Conservation (phyloP, 495 filamentous ascomycete genomes). For the Penicillium roqueforti region DNA sequence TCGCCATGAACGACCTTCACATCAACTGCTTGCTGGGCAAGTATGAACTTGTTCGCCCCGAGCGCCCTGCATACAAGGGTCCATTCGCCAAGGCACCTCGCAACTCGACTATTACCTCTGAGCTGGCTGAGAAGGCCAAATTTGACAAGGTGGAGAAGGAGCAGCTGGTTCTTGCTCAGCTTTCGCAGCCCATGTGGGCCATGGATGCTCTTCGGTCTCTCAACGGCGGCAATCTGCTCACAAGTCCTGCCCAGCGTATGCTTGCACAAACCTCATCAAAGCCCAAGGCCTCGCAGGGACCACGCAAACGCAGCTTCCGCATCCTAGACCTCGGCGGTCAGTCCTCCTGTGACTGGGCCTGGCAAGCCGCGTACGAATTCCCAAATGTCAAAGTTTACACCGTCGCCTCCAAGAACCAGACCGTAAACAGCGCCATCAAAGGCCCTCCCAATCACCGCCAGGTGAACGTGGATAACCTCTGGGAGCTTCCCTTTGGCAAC, state of each 20-base stretch:
- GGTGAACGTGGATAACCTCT: constrained; percentile 67
- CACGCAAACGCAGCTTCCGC: constrained; percentile 35
- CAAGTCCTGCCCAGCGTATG: constrained; percentile 64
- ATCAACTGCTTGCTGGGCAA: constrained; percentile 72
- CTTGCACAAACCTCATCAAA: constrained; percentile 26
- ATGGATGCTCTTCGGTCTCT: constrained; percentile 72
- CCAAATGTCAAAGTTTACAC: constrained; percentile 83
- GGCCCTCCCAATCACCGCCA: constrained; percentile 86
- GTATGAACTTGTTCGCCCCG: constrained; percentile 55
- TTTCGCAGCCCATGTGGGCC: constrained; percentile 71
- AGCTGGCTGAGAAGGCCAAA: constrained; percentile 44
- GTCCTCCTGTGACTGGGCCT: constrained; percentile 87
- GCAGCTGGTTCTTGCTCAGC: constrained; percentile 70
- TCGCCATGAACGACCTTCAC: constrained; percentile 59
- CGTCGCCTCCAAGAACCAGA: constrained; percentile 65
- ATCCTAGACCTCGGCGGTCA: constrained; percentile 89
- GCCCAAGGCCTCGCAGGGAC: not conserved
- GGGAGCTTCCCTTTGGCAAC: constrained; percentile 79
- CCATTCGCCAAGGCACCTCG: constrained; percentile 51
- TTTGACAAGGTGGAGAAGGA: constrained; percentile 65
- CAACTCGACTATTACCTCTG: constrained; percentile 43
- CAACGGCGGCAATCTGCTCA: constrained; percentile 75
- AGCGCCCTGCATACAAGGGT: constrained; percentile 47
- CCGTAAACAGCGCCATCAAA: constrained; percentile 63
- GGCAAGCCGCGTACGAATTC: constrained; percentile 82